A percentile compares a stretch with the other conserved stretches of the same genome.
phyloP scores from a whole-genome alignment of 345 rosid species.

The Populus nigra region DNA sequence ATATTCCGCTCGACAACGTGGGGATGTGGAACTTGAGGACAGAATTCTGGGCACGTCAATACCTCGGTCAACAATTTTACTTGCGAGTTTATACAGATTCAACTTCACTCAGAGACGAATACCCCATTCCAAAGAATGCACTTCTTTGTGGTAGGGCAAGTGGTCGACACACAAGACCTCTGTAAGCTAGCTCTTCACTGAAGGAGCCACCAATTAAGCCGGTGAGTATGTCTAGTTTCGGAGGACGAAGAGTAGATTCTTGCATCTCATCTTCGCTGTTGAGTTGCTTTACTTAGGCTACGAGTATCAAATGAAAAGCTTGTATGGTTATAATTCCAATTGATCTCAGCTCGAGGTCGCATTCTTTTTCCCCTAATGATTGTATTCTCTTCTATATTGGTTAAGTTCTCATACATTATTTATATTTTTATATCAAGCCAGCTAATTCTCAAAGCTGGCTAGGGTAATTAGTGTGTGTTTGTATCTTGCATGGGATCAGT shows the following conservation, averaged over 20 bases:
- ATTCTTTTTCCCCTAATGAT: slow-evolving; percentile 39
- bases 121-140: slow-evolving; percentile 67
- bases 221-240: slow-evolving; percentile 8
- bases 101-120: slow-evolving; percentile 67
- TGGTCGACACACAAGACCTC: slow-evolving; percentile 75
- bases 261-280: slow-evolving; percentile 19
- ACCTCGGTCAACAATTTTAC: slow-evolving; percentile 87
- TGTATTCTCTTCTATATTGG: slow-evolving; percentile 12
- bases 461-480: slow-evolving; percentile 4
- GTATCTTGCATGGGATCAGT: not conserved
- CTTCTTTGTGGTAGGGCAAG: slow-evolving; percentile 75
- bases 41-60: slow-evolving; percentile 87
- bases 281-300: not conserved
- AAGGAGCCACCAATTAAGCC: not conserved
- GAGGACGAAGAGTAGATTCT: slow-evolving; percentile 28
- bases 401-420: slow-evolving; percentile 1
- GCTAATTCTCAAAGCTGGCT: slow-evolving; percentile 10
- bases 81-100: slow-evolving; percentile 58
- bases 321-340: slow-evolving; percentile 21
- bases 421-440: slow-evolving; percentile 1
- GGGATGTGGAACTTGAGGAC: slow-evolving; percentile 96
- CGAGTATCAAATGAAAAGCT: not conserved
- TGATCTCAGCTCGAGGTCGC: slow-evolving; percentile 62
- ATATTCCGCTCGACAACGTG: slow-evolving; percentile 76
- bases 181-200: slow-evolving; percentile 22